Evolutionary conservation across 2,329 filamentous ascomycete species (phyloP).

Genomic region (Xylariomycetidae sp.): DNA sequence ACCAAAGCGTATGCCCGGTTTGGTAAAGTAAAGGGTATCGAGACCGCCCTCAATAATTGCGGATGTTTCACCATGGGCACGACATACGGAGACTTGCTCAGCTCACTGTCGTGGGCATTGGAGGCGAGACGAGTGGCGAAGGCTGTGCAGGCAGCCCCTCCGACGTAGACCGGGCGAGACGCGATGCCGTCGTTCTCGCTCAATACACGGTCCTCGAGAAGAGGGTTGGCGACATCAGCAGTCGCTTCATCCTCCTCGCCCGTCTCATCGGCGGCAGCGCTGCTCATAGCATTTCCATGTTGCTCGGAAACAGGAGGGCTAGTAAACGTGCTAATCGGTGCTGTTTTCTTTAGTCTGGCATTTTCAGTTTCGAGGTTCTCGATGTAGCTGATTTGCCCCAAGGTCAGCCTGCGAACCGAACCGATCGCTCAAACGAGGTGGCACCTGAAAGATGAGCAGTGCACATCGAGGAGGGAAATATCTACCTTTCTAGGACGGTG

Average conservation of each 20-base stretch:
- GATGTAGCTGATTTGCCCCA: no score
- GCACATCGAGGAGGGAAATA: no score
- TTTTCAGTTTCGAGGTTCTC: constrained; percentile 13
- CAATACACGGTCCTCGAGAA: constrained; percentile 12
- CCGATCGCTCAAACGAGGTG: no score
- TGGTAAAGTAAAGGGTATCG: constrained; percentile 23
- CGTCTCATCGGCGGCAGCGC: not conserved
- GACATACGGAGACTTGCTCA: constrained; percentile 5
- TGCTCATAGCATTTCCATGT: not conserved
- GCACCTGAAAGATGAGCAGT: no score
- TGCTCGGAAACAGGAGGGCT: constrained; percentile 2
- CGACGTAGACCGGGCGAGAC: constrained; percentile 11
- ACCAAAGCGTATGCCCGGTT: constrained; percentile 29
- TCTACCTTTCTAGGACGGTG: constrained; percentile 15
- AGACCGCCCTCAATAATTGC: constrained; percentile 6
- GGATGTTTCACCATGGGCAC: constrained; percentile 13
- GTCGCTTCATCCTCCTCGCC: constrained; percentile 8
- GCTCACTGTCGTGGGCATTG: constrained; percentile 3
- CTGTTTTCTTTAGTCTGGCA: constrained; percentile 9
- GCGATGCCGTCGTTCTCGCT: constrained; percentile 8
- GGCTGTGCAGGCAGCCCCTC: constrained; percentile 14
- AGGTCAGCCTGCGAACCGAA: no score
- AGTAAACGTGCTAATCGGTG: not conserved
- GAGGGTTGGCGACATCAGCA: constrained; percentile 10
- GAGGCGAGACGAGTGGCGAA: constrained; percentile 10